Base-by-base conservation (phyloP, 1,284 basidiomycete genomes). In the Ganoderma lucidum region DNA sequence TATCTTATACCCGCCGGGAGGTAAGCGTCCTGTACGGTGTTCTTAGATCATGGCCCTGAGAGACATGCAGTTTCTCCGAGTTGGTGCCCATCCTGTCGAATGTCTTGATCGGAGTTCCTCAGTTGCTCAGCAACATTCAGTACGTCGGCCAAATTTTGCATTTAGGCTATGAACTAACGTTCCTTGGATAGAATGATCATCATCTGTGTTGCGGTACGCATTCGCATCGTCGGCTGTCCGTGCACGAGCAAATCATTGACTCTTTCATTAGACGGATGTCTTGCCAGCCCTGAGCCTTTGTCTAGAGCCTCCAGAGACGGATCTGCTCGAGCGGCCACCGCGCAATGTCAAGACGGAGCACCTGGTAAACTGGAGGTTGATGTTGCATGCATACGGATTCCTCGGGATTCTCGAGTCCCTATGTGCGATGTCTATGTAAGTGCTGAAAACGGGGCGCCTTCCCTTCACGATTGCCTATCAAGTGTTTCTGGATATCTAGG, bases 331-430 rank as follows among this genome's bases (percentile, higher is more conserved):
- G 17, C 85, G 90, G 30, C 86, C 86, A 66, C 92, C 92, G 0
- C 83, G 92, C 37, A 85, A 92, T 68, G 83, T 86, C 44, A 88
- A 82, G 71, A 86, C 75, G 3, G 87, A 89, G 63, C 81, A 86
- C 32, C 80, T 88, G 32, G 85, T 80, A 0, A 81, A 85, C 67
- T 77, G 79, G 76, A 78, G 74, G 39, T 81, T 92, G 35, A 80
- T 91, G 37, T 73, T 85, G 3, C 91, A 93, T 32, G 90, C 90
- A 0, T 93, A 92, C 76, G 80, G 84, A 14, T 90, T 91, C 79
- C 78, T 91, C 12, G 90, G 90, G 17, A 67, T 91, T 15, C 70
- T 87, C 23, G 86, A 91, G 76, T 83, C 83, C 19, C 72, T 88
- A 12, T 84, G 83, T 45, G 84, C 87, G 0, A 83, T 83, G 80